Evolutionary conservation across 352 stramenopile species (phyloP), one percentile per base, ranked within the genome.

Genomic region (Poterioochromonas sp.): DNA sequence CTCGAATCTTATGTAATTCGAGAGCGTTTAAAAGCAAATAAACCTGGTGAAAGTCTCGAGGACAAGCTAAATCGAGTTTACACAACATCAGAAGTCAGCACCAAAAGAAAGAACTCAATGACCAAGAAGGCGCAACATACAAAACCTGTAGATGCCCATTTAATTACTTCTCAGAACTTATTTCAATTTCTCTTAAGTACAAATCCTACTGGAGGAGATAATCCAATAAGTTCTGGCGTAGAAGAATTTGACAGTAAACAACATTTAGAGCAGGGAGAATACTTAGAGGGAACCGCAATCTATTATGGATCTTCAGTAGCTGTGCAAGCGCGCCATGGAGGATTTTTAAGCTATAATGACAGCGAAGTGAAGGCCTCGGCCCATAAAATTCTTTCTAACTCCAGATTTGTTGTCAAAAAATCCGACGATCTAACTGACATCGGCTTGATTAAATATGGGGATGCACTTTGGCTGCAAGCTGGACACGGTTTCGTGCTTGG

Each of bases 371-470:
- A 74, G n/a, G 65, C 65, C 1, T 58, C 40, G 22, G 65, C 65
- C 15, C 65, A 74, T 39, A 74, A 74, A 54, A 37, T 74, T 3
- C 29, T 74, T 0, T 26, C 2, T 51, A 37, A 8, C 22, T 29
- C 65, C 1, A 8, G 65, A 74, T 54, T 74, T 26, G 43, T 74
- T 39, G 65, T 74, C 20, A 58, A 54, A n/a, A 74, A 74, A 18
- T 39, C 8, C 29, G 37, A 51, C 40, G 65, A 74, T 74, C 43
- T 74, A 8, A 74, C 39, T 54, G 65, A 51, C 15, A 32, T 8
- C 29, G 65, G 65, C 32, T 18, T 54, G 37, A 8, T 74, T 18
- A 58, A 11, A 39, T 74, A 58, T 54, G 65, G 65, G 1, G 65
- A 74, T 54, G 65, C 65, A 39, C 3, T 74, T 51, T 74, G 65